Evolutionary conservation across 257 asterid species (phyloP), one percentile per base, ranked within the genome.

Genomic region (Cynanchum wilfordii): DNA sequence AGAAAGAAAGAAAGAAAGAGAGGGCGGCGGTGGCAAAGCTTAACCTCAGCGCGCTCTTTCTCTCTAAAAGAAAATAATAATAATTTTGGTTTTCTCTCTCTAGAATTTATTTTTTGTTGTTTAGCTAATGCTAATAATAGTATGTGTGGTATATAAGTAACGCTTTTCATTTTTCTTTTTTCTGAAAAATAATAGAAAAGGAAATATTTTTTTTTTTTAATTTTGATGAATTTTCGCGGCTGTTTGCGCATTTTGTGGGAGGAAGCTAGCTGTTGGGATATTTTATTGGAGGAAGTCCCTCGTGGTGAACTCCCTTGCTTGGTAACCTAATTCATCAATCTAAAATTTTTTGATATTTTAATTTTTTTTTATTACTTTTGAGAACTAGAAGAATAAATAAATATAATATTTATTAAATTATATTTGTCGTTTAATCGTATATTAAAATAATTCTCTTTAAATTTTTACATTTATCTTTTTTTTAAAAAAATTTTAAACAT

Each of bases 1-100:
- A 76, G 65, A 66, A 77, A 76, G 84, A 72, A 78, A 77, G 51
- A 42, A 77, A 76, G 82, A 72, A 76, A 77, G 44, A 30, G 38
- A 33, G 38, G 38, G 38, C 38, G 73, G 72, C 64, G 80, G 81
- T 68, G 73, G 77, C 69, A 33, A 58, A 66, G 73, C 68, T 22
- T 52, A 19, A 52, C 10, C 70, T 66, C 8, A 24, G 55, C 19
- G 42, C 74, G 24, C 56, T 20, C 20, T 59, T 44, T 38, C 71
- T 60, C 55, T 59, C 69, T 55, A 22, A 4, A 5, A 17, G 5
- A 17, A 0, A 0, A 17, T 5, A 70, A 45, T 5, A 70, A 45
- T 24, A 70, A 36, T 44, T 60, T 54, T 19, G n/a, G 20, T 19
- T 68, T 38, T 76, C 56, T 72, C 59, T 64, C 56, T 40, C 65